phyloP scores from a whole-genome alignment of 148 eudicot species.

The Rheum nobile region DNA sequence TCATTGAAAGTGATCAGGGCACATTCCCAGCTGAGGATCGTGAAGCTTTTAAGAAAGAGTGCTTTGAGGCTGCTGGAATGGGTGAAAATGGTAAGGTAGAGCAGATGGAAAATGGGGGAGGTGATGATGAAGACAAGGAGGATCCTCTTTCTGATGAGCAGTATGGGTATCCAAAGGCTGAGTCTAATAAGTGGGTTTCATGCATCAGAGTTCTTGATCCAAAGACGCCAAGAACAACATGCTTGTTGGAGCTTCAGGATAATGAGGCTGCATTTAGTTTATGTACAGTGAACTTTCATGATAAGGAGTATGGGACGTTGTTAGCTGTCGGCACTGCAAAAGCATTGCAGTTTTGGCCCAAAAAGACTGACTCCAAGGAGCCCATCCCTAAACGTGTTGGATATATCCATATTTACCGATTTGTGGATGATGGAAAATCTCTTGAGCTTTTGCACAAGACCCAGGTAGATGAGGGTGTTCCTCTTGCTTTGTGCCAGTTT shows the following conservation, averaged over 20 bases:
- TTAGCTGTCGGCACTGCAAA: conserved; percentile 97
- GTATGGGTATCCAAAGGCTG: conserved; percentile 87
- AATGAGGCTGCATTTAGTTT: conserved; percentile 94
- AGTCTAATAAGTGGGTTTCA: conserved; percentile 92
- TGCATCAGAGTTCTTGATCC: conserved; percentile 97
- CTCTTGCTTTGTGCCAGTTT: conserved; percentile 87
- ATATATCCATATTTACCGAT: conserved; percentile 88
- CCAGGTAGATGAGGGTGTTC: conserved; percentile 78
- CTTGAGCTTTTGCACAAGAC: conserved; percentile 97
- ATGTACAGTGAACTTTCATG: conserved; percentile 92
- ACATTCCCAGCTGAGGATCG: conserved; percentile 89
- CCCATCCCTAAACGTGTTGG: conserved; percentile 31
- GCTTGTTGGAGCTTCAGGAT: conserved; percentile 96
- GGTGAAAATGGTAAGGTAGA: conserved; percentile 77
- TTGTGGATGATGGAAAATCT: conserved; percentile 75
- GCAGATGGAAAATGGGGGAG: conserved; percentile 70
- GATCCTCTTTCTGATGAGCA: conserved; percentile 90
- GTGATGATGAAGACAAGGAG: conserved; percentile 61
- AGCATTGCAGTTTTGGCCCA: conserved; percentile 86
- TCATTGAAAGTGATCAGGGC: conserved; percentile 95
- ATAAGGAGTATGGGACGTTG: conserved; percentile 92
- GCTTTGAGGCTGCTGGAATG: conserved; percentile 71
- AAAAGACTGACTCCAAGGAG: conserved; percentile 32
- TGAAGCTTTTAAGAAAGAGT: conserved; percentile 73
- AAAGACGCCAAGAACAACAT: conserved; percentile 57